These are phyloP conservation scores for Phalaenopsis aphrodite DNA, from an alignment of 106 monocot genomes.

Conservation along the genomic window DNA sequence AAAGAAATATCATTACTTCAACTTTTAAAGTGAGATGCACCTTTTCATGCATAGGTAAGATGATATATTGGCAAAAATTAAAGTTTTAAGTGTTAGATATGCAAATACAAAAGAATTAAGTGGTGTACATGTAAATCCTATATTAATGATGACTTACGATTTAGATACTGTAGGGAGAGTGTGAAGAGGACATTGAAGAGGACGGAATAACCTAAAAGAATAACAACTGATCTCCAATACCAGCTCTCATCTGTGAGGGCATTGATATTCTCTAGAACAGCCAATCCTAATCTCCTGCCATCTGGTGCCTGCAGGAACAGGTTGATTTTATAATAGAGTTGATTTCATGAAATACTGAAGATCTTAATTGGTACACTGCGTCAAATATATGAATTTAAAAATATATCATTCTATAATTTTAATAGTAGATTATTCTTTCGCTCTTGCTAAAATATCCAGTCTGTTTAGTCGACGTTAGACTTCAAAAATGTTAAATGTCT, in stretches of 20 bases:
- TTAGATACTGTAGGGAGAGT: conserved; percentile 42
- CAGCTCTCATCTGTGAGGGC: conserved; percentile 47
- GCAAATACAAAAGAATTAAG: too few species aligned
- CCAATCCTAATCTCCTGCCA: conserved; percentile 34
- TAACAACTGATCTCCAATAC: conserved; percentile 80
- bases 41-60: too few species aligned
- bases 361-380: neutral
- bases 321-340: neutral
- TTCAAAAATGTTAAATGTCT: neutral
- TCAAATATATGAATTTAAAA: neutral
- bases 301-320: conserved; percentile 9
- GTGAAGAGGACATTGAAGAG: conserved; percentile 12
- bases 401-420: neutral
- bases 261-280: conserved; percentile 37
- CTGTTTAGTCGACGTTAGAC: neutral
- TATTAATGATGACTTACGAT: conserved; percentile 27
- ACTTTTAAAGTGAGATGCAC: too few species aligned
- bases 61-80: too few species aligned
- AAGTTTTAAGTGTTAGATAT: too few species aligned
- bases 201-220: conserved; percentile 23
- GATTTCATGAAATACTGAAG: neutral
- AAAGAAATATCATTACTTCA: too few species aligned
- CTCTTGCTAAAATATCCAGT: neutral
- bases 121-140: too few species aligned
- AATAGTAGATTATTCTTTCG: neutral